Base-by-base conservation (phyloP, 225 moss, liverwort and hornwort species). In the Bryoerythrophyllum caledonicum region DNA sequence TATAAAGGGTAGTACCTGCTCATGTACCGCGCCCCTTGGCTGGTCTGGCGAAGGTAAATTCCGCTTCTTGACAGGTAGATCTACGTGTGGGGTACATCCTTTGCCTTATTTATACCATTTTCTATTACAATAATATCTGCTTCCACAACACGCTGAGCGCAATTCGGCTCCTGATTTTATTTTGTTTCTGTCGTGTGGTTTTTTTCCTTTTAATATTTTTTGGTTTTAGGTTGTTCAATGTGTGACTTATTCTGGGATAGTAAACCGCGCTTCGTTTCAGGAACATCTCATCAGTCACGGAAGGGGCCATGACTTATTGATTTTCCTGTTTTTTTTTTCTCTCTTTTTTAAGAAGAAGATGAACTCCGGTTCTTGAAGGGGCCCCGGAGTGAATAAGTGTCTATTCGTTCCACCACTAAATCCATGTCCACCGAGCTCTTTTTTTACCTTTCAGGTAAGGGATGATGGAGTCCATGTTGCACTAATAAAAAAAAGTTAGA, bases 141-240 rank as follows among this genome's bases (percentile, higher is more conserved):
- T 53, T 53, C 1, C 53, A 34, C 68, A 32, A 34, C 52, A 53
- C 53, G 68, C 53, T 68, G 68, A 67, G 66, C 66, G 9, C 62
- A 35, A 4, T 37, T 63, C 37, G 35, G 62, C n/a, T 0, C 12
- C 27, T 4, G 25, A 25, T 64, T 41, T 64, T 41, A 43, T 41
- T 67, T 20, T 5, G n/a, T 37, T 4, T n/a, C 11, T n/a, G 48
- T 49, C 17, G 17, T 17, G 6, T 17, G 48, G n/a, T 52, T 12
- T 51, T 11, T 11, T n/a, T n/a, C n/a, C n/a, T n/a, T n/a, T 32
- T 0, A 38, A 38, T 38, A 5, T 20, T 7, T 67, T 65, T 43
- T 10, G 35, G 35, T 63, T 21, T 44, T 16, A 25, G 12, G 15
- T 5, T 26, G 16, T 65, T 46, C 8, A 3, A 16, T 16, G 10